phyloP scores from a whole-genome alignment of 768 basidiomycete species.

The Rhodosporidiobolus sp. region DNA sequence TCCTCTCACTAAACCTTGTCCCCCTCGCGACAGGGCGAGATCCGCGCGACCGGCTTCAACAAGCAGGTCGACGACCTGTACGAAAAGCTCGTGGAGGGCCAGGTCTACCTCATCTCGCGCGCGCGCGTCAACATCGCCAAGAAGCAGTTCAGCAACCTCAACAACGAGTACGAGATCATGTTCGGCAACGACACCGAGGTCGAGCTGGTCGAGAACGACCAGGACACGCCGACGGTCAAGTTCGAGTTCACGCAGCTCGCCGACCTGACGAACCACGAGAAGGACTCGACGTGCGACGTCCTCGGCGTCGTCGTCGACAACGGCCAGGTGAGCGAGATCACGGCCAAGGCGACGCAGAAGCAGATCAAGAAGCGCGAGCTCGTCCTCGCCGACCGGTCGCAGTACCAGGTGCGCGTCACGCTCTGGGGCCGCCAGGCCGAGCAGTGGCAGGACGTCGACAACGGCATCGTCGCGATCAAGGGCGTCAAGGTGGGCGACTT shows the following conservation, averaged over 20 bases:
- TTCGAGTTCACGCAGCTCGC: constrained; percentile 74
- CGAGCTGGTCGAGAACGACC: constrained; percentile 71
- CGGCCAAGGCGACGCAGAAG: constrained; percentile 68
- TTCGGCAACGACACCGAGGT: constrained; percentile 81
- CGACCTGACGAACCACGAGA: constrained; percentile 61
- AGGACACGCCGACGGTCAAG: constrained; percentile 72
- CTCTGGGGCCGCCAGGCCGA: constrained; percentile 97
- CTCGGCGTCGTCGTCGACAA: constrained; percentile 80
- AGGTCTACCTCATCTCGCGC: constrained; percentile 86
- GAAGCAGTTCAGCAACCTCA: constrained; percentile 86
- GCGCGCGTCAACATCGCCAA: constrained; percentile 92
- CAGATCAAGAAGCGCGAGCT: constrained; percentile 87
- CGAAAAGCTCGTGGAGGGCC: constrained; percentile 80
- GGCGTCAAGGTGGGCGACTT: constrained; percentile 90
- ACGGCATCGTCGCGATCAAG: constrained; percentile 81
- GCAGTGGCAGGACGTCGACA: constrained; percentile 47
- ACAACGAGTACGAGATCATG: constrained; percentile 87
- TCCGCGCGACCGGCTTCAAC: constrained; percentile 89
- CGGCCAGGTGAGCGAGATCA: constrained; percentile 65
- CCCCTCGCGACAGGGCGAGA: constrained; percentile 54
- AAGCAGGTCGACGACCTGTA: constrained; percentile 75
- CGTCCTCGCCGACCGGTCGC: constrained; percentile 77
- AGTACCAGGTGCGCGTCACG: constrained; percentile 74
- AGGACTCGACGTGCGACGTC: constrained; percentile 81
- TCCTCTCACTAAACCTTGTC: background rate